Evolutionary conservation across 2,329 filamentous ascomycete genomes (phyloP).

Genomic region (Phialemonium atrogriseum): DNA sequence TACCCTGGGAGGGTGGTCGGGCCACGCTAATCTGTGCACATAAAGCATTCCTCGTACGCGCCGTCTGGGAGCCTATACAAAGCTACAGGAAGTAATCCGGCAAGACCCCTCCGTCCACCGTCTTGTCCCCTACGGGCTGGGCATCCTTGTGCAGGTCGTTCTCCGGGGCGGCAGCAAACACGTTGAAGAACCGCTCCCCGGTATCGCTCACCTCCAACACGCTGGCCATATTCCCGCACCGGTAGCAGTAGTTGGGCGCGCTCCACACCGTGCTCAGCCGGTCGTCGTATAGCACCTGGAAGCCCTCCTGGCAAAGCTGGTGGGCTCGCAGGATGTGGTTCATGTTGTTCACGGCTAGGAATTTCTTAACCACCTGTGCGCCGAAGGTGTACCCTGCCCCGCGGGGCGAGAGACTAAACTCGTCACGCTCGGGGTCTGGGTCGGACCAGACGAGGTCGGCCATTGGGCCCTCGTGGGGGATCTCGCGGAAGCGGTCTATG

Average conservation of each 20-base stretch:
- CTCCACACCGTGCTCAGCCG: slow-evolving; percentile 95
- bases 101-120: slow-evolving; percentile 52
- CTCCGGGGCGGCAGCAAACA: slow-evolving; percentile 93
- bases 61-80: too few relatives aligned
- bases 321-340: slow-evolving; percentile 96
- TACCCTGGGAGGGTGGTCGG: too few relatives aligned
- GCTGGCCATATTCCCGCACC: slow-evolving; percentile 94
- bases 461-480: slow-evolving; percentile 98
- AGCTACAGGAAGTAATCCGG: slow-evolving; percentile 67
- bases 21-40: slow-evolving; percentile 1
- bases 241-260: slow-evolving; percentile 91
- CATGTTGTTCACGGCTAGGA: slow-evolving; percentile 95
- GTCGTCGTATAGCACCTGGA: slow-evolving; percentile 94
- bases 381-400: slow-evolving; percentile 97
- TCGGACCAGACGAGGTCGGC: slow-evolving; percentile 99
- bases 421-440: slow-evolving; percentile 92
- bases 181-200: slow-evolving; percentile 92
- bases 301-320: slow-evolving; percentile 96
- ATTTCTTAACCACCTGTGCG: slow-evolving; percentile 96
- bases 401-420: slow-evolving; percentile 88
- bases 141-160: slow-evolving; percentile 87
- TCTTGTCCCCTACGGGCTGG: slow-evolving; percentile 67
- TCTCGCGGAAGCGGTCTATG: slow-evolving; percentile 97
- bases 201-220: slow-evolving; percentile 92
- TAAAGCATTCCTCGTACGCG: too few relatives aligned